phyloP scores from a whole-genome alignment of 306 rosid species.

The Dryas drummondii region DNA sequence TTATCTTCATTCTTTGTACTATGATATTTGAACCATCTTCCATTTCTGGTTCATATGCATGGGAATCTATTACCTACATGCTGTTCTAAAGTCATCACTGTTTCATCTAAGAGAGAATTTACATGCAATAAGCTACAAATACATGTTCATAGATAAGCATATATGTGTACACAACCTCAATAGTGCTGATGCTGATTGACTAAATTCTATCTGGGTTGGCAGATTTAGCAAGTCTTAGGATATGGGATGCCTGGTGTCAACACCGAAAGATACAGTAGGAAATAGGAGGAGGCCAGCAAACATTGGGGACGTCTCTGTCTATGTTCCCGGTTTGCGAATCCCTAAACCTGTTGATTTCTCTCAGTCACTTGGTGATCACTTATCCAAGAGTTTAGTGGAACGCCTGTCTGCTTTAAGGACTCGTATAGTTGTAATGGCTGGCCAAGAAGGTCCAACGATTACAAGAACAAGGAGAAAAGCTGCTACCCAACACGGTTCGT shows the following conservation, averaged over 20 bases:
- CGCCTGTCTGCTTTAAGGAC: conserved; percentile 85
- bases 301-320: conserved; percentile 90
- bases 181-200: conserved; percentile 33
- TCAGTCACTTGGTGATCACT: conserved; percentile 62
- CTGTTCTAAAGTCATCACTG: conserved; percentile 15
- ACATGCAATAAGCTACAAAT: background rate
- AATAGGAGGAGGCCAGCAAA: conserved; percentile 85
- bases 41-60: conserved; percentile 24
- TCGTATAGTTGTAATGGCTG: conserved; percentile 90
- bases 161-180: conserved; percentile 6
- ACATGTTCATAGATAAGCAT: background rate
- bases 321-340: conserved; percentile 93
- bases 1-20: conserved; percentile 27
- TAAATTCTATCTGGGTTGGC: conserved; percentile 33
- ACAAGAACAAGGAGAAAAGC: conserved; percentile 85
- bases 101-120: conserved; percentile 16
- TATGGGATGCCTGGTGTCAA: conserved; percentile 88
- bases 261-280: conserved; percentile 72
- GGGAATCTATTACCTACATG: conserved; percentile 22
- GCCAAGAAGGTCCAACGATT: conserved; percentile 92
- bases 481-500: conserved; percentile 86
- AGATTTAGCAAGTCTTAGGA: conserved; percentile 42
- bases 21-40: conserved; percentile 23
- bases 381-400: conserved; percentile 80
- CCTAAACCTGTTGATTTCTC: conserved; percentile 92